A percentile compares a stretch with the other conserved stretches of the same genome.
These are phyloP conservation scores for Houttuynia cordata DNA, from an alignment of 164 flowering plant species.

Conservation along the genomic window DNA sequence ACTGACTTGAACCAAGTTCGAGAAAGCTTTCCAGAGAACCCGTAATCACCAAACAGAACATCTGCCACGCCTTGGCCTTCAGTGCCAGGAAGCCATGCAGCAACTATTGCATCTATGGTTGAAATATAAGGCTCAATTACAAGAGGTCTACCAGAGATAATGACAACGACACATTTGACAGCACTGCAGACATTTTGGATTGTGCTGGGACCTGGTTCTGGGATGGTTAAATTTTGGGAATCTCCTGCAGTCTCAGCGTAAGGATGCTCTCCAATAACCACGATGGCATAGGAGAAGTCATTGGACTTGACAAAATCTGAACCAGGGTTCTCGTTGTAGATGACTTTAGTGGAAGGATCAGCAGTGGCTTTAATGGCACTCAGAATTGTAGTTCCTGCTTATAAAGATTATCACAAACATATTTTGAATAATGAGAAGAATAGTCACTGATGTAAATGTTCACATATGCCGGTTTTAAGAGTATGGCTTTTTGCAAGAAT, in stretches of 20 bases:
- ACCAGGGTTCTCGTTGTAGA: constrained; percentile 34
- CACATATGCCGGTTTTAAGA: too few species aligned
- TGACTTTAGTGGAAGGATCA: constrained; percentile 23
- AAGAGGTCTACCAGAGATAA: constrained; percentile 39
- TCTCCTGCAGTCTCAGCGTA: constrained; percentile 40
- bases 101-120: too few species aligned
- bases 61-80: too few species aligned
- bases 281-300: constrained; percentile 24
- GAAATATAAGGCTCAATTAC: constrained; percentile 29
- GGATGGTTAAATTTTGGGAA: constrained; percentile 23
- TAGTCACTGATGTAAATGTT: too few species aligned
- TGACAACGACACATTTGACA: constrained; percentile 48
- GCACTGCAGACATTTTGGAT: constrained; percentile 30
- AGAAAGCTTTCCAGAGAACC: too few species aligned
- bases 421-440: too few species aligned
- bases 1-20: too few species aligned
- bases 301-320: constrained; percentile 17
- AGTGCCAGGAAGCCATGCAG: too few species aligned
- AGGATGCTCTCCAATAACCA: constrained; percentile 37
- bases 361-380: constrained; percentile 25
- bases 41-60: too few species aligned
- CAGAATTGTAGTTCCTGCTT: constrained; percentile 47
- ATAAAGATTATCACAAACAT: too few species aligned
- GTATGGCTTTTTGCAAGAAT: too few species aligned
- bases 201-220: constrained; percentile 22